Percentiles rank a stretch among this genome's conserved stretches.
phyloP scores from a whole-genome alignment of 2,329 filamentous ascomycete species.

The Aureobasidium subglaciale region DNA sequence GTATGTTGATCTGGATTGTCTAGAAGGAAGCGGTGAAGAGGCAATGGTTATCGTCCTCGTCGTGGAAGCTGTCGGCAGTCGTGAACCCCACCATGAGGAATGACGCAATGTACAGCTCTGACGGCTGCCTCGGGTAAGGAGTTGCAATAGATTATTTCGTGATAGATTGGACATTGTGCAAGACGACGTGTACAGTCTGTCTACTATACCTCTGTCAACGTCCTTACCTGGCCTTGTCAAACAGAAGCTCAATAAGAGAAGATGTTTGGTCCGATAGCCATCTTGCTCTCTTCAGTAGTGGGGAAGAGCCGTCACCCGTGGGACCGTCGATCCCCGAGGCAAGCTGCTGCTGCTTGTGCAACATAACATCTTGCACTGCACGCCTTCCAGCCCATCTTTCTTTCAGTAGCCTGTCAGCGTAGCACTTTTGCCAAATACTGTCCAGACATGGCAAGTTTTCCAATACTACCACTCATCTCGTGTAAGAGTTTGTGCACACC shows the following conservation, averaged over 20 bases:
- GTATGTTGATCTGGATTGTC: not conserved
- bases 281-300: not conserved
- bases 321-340: not conserved
- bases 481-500: not conserved
- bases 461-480: not conserved
- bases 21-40: not conserved
- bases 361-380: not conserved
- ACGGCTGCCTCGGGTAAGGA: not conserved
- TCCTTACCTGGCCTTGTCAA: not conserved
- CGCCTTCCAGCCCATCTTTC: conserved; percentile 1
- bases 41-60: not conserved
- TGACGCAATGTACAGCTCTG: not conserved
- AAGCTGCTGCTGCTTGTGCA: not conserved
- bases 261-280: not conserved
- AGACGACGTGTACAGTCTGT: not conserved
- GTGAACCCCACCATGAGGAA: not conserved
- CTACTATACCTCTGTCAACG: not conserved
- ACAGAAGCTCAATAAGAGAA: not conserved
- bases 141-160: not conserved
- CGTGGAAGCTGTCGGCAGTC: not conserved
- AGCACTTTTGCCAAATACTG: conserved; percentile 1
- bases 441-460: not conserved
- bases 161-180: not conserved
- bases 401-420: not conserved
- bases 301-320: not conserved